Conservation (phyloP, 1,284 basidiomycete species). For the Phlebopus sp. region DNA sequence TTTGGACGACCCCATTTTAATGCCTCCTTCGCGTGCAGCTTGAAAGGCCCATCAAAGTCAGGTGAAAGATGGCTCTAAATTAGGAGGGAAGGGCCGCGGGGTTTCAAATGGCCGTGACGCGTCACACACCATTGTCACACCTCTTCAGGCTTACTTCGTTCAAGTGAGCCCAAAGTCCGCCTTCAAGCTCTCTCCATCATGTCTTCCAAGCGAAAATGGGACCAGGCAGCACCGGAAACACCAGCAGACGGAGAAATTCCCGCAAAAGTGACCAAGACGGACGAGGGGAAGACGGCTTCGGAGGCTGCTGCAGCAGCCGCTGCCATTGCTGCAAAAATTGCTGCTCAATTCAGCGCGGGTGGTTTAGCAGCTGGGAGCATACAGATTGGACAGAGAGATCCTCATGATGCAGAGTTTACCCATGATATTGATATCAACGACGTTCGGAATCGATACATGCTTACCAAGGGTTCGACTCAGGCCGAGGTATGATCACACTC, state of each 20-base stretch:
- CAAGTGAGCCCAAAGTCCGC: too few species aligned
- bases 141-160: not conserved
- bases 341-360: conserved; percentile 70
- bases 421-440: conserved; percentile 98
- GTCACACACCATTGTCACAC: conserved; percentile 4
- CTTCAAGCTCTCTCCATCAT: conserved; percentile 35
- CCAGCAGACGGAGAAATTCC: conserved; percentile 37
- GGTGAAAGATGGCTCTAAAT: conserved; percentile 5
- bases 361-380: conserved; percentile 39
- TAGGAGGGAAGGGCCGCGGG: conserved; percentile 16
- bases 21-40: not conserved
- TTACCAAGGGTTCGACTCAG: conserved; percentile 94
- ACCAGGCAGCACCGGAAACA: conserved; percentile 52
- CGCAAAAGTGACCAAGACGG: conserved; percentile 45
- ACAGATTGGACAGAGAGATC: conserved; percentile 54
- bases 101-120: conserved; percentile 14
- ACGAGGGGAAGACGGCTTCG: conserved; percentile 64
- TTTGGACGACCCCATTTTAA: conserved; percentile 24
- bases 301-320: conserved; percentile 80
- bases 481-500: conserved; percentile 62
- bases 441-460: conserved; percentile 89
- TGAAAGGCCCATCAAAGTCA: not conserved
- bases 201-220: conserved; percentile 72
- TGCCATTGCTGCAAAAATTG: conserved; percentile 90
- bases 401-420: conserved; percentile 80